phyloP scores from a whole-genome alignment of 2,329 filamentous ascomycete species.

The Akanthomyces muscarius region DNA sequence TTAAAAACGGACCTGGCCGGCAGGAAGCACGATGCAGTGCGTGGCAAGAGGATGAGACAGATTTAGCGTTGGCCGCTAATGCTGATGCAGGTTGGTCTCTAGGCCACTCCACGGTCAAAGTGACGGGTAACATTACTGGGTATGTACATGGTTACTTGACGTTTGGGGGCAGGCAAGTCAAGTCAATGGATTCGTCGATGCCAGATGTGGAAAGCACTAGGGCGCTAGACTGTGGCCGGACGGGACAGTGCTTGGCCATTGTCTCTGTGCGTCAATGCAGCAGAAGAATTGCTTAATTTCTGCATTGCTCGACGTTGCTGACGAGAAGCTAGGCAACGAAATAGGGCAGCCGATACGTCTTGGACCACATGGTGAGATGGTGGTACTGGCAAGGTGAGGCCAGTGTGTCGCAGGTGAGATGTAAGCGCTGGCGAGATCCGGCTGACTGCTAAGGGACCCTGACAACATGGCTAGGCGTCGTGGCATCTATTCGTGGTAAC shows the following conservation, averaged over 20 bases:
- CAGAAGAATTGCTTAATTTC: not conserved
- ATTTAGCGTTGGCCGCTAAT: slow-evolving; percentile 2
- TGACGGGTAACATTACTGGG: not conserved
- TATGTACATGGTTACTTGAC: not conserved
- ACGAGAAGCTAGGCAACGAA: not conserved
- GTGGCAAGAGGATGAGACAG: not conserved
- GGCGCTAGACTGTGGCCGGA: not conserved
- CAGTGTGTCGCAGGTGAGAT: not conserved
- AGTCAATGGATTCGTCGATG: not conserved
- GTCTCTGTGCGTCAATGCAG: not conserved
- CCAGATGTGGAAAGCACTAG: not conserved
- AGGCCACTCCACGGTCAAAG: not conserved
- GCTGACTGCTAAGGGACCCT: not conserved
- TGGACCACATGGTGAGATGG: not conserved
- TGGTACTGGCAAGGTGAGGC: not conserved
- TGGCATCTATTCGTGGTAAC: not conserved
- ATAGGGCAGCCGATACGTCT: not conserved
- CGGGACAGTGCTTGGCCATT: not conserved
- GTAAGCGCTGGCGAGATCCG: not conserved
- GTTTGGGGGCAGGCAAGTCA: too few species aligned
- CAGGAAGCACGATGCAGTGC: not conserved
- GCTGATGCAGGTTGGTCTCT: not conserved
- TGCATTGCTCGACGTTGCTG: not conserved
- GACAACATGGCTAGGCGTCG: not conserved
- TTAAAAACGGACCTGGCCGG: not conserved